These are phyloP conservation scores for Pelargonium nanum DNA, from an alignment of 345 rosid species.

Conservation along the genomic window DNA sequence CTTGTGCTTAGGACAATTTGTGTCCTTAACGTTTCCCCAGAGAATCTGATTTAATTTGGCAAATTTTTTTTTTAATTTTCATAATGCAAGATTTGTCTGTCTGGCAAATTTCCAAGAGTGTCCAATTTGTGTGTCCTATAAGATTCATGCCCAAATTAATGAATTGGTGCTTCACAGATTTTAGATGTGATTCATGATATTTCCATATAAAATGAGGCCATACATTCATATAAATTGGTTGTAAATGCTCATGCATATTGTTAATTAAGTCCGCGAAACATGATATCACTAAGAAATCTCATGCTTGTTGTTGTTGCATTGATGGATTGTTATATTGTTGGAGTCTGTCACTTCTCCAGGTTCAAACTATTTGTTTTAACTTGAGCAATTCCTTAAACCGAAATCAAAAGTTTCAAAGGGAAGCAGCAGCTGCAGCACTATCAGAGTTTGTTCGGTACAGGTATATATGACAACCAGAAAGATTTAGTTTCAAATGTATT, in stretches of 20 bases:
- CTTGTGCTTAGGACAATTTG: too few species aligned
- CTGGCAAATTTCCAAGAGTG: too few species aligned
- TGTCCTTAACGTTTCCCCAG: too few species aligned
- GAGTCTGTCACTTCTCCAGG: conserved; percentile 32
- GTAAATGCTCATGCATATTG: background rate
- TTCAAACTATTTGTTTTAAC: conserved; percentile 58
- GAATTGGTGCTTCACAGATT: too few species aligned
- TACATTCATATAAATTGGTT: background rate
- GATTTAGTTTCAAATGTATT: background rate
- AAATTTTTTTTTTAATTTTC: too few species aligned
- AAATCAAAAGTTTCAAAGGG: conserved; percentile 64
- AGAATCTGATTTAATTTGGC: too few species aligned
- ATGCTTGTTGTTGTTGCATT: too few species aligned
- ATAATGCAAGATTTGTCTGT: too few species aligned
- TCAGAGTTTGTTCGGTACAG: conserved; percentile 87
- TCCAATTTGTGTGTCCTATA: too few species aligned
- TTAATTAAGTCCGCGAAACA: background rate
- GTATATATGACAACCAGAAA: conserved; percentile 26
- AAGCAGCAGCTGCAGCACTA: conserved; percentile 94
- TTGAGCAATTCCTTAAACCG: conserved; percentile 66
- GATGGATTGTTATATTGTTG: background rate
- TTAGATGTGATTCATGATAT: too few species aligned
- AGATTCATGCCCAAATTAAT: too few species aligned
- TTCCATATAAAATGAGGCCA: background rate
- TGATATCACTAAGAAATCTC: background rate